Evolutionary conservation across 176 grass and related monocot genomes (phyloP), one percentile per base, ranked within the genome.

Genomic region (Alopecurus myosuroides): DNA sequence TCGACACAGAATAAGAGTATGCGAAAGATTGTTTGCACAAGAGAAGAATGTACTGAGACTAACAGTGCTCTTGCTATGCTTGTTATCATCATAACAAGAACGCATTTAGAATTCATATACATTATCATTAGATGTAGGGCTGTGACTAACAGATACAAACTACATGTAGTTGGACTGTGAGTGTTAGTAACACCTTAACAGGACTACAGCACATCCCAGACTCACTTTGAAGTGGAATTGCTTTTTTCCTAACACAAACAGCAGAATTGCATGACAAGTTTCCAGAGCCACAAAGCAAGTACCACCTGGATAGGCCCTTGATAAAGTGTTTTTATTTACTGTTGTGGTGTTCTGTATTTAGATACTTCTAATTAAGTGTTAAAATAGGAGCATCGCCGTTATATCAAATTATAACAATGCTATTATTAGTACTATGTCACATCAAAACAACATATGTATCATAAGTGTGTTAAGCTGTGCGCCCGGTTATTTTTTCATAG

Each of bases 201-300:
- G 57, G 28, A 61, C 11, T 61, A 61, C 11, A 61, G 28, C 1
- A 29, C 1, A 2, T 30, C 57, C 57, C 25, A 61, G 29, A 61
- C 1, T 3, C 0, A 61, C 1, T 3, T 0, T 7, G 11, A 61
- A 5, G 26, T 0, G 57, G 0, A 61, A 6, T 61, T 7, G 26
- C 57, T 29, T 61, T 61, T 61, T 2, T 29, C 1, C 52, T 12
- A 61, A 30, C 26, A 61, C 1, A 61, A 61, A 61, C 57, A n/a
- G n/a, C n/a, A n/a, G n/a, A n/a, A n/a, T n/a, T n/a, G n/a, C n/a
- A 61, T 15, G 26, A 61, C 57, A 61, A 26, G 57, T 61, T 26
- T 61, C 4, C 56, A 26, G 23, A 11, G 56, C 56, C 23, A 60
- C 56, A 58, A 28, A 60, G 11, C 11, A 28, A 60, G 56, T 60